Conservation (phyloP, 2,329 filamentous ascomycete species). For the Bipolaris sorokiniana region DNA sequence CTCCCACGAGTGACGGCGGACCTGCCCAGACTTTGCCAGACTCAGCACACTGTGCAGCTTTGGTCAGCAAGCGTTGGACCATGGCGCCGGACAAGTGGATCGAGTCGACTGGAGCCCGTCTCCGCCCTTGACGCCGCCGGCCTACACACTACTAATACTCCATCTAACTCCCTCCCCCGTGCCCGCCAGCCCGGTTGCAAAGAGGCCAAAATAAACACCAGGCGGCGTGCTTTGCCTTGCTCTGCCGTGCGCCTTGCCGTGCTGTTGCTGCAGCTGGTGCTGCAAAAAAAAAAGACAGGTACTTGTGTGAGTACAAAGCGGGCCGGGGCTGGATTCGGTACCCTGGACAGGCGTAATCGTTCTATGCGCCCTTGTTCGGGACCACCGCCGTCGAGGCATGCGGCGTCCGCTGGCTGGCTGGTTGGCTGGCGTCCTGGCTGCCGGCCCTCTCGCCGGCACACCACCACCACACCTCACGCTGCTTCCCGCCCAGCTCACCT, state of each 20-base stretch:
- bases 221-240: neutral
- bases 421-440: neutral
- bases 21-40: conserved; percentile 35
- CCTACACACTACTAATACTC: neutral
- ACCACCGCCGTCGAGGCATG: conserved; percentile 41
- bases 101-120: conserved; percentile 14
- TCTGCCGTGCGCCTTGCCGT: conserved; percentile 34
- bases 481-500: conserved; percentile 12
- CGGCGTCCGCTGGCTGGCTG: conserved; percentile 12
- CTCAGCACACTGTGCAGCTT: conserved; percentile 32
- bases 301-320: conserved; percentile 17
- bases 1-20: conserved; percentile 39
- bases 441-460: conserved; percentile 17
- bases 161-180: neutral
- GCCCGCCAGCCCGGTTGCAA: neutral
- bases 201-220: neutral
- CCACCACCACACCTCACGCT: conserved; percentile 32
- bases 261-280: conserved; percentile 31
- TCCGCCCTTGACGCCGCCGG: neutral
- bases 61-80: conserved; percentile 33
- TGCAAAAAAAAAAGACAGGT: conserved; percentile 32
- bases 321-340: conserved; percentile 39
- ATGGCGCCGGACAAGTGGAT: conserved; percentile 23
- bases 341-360: conserved; percentile 41
- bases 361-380: conserved; percentile 45